A percentile compares a stretch with the other conserved stretches of the same genome.
Conservation (phyloP, 768 basidiomycete species). For the Lyophyllum shimeji region DNA sequence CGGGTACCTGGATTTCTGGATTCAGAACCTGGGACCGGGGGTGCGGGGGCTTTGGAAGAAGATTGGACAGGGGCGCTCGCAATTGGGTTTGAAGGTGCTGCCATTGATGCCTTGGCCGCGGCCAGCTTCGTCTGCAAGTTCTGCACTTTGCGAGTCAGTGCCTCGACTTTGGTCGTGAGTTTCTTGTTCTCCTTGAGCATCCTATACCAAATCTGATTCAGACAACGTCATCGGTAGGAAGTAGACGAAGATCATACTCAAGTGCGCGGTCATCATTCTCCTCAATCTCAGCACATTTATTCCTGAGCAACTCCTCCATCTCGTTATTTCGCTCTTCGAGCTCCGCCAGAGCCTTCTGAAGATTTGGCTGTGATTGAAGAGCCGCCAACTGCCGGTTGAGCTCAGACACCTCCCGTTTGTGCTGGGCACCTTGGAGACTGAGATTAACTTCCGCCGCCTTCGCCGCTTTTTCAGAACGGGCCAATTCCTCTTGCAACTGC, state of each 20-base stretch:
- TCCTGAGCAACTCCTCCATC: constrained; percentile 70
- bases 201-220: constrained; percentile 34
- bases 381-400: constrained; percentile 57
- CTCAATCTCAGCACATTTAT: constrained; percentile 77
- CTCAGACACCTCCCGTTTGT: constrained; percentile 60
- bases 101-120: constrained; percentile 44
- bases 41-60: not conserved
- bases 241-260: constrained; percentile 51
- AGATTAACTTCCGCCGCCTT: constrained; percentile 68
- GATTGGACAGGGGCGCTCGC: constrained; percentile 16
- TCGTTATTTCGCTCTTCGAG: constrained; percentile 71
- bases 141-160: constrained; percentile 70
- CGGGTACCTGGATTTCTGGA: constrained; percentile 16
- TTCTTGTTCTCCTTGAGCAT: constrained; percentile 83
- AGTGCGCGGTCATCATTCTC: constrained; percentile 81
- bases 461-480: constrained; percentile 54
- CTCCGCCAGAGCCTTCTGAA: constrained; percentile 54
- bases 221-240: constrained; percentile 5
- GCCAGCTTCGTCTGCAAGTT: constrained; percentile 67
- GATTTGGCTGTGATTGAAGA: constrained; percentile 52
- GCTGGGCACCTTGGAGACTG: constrained; percentile 62
- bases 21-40: not conserved
- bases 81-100: constrained; percentile 11
- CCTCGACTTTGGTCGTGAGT: constrained; percentile 65
- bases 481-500: constrained; percentile 41